Evolutionary conservation across 768 basidiomycete genomes (phyloP).

Genomic region (Lactarius evosmus): DNA sequence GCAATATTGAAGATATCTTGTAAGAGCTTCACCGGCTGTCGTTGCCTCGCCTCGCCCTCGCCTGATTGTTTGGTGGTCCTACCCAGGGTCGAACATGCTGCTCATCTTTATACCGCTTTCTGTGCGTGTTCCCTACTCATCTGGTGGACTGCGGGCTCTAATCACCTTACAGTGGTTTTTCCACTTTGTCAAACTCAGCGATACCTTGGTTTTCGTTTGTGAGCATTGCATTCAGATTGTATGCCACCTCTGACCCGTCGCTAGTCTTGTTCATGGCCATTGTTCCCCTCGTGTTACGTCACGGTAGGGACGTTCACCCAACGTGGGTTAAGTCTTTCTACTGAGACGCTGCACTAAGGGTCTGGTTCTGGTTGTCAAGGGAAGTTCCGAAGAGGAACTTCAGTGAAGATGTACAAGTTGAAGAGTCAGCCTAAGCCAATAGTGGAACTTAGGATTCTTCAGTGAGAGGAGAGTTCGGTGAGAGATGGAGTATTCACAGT

Average conservation of each 20-base stretch:
- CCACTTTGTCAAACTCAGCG: slow-evolving; percentile 50
- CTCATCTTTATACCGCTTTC: slow-evolving; percentile 71
- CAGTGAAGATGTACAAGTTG: no score
- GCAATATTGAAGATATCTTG: slow-evolving; percentile 58
- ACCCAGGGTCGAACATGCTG: slow-evolving; percentile 64
- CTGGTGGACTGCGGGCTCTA: slow-evolving; percentile 5
- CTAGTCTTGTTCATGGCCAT: slow-evolving; percentile 78
- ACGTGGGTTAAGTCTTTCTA: no score
- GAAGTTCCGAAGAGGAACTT: no score
- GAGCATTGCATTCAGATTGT: slow-evolving; percentile 32
- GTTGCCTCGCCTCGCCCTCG: no score
- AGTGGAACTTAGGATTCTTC: no score
- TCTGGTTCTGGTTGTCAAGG: no score
- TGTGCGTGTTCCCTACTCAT: slow-evolving; percentile 37
- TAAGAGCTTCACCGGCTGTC: slow-evolving; percentile 33
- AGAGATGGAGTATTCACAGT: no score
- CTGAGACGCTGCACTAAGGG: no score
- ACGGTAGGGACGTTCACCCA: no score
- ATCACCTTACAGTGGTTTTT: slow-evolving; percentile 58
- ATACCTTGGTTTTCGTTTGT: slow-evolving; percentile 76
- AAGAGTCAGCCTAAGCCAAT: no score
- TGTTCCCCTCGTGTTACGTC: no score
- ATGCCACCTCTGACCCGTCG: background rate
- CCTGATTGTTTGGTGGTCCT: slow-evolving; percentile 7
- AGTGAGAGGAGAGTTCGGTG: no score